Evolutionary conservation across 139 green algal genomes (phyloP).

Genomic region (Chlorella sp.): DNA sequence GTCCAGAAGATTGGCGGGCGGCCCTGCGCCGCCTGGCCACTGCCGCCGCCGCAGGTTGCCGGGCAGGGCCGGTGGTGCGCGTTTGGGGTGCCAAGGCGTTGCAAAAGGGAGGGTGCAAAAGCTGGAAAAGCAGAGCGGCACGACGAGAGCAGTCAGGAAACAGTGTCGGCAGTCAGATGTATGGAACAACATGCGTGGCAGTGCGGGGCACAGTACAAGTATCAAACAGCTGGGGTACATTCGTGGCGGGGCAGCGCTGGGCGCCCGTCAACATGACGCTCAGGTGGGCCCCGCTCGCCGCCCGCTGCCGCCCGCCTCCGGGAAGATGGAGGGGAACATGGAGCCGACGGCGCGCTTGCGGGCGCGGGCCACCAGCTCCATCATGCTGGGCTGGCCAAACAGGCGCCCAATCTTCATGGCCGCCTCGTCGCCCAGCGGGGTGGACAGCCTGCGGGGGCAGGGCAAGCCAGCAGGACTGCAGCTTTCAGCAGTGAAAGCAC

Average conservation of each 20-base stretch:
- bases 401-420: constrained; percentile 4
- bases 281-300: neutral
- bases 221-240: neutral
- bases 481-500: too few species aligned
- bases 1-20: too few species aligned
- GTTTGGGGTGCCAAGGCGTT: neutral
- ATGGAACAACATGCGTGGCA: too few species aligned
- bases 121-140: neutral
- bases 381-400: neutral
- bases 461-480: too few species aligned
- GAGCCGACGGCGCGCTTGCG: constrained; percentile 22
- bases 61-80: too few species aligned
- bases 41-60: too few species aligned
- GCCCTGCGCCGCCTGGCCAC: too few species aligned
- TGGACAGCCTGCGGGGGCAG: neutral
- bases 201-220: too few species aligned
- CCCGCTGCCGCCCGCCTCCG: neutral
- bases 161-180: too few species aligned
- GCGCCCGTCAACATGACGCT: too few species aligned
- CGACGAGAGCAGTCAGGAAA: neutral
- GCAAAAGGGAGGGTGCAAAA: neutral
- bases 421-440: constrained; percentile 39
- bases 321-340: constrained; percentile 21
- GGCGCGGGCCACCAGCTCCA: constrained; percentile 39
- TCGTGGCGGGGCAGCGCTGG: neutral